A percentile compares a stretch with the other conserved stretches of the same genome.
Conservation (phyloP, 2,329 filamentous ascomycete genomes). For the Claviceps sorghi region DNA sequence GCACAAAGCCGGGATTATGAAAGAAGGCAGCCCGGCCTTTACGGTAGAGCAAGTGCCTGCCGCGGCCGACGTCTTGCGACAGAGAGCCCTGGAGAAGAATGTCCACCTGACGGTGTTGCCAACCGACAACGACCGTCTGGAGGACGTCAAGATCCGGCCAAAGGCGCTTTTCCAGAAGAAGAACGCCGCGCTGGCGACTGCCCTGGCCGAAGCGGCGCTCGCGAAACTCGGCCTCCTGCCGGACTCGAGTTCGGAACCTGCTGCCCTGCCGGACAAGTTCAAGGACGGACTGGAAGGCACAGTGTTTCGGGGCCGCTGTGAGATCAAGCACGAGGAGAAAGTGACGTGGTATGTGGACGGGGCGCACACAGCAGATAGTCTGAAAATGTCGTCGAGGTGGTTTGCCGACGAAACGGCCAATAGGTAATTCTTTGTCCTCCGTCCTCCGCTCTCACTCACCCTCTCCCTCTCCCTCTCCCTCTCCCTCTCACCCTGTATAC, state of each 20-base stretch:
- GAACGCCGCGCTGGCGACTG: conserved; percentile 40
- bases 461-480: not conserved
- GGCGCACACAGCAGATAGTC: conserved; percentile 82
- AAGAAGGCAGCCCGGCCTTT: conserved; percentile 42
- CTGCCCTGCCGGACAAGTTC: conserved; percentile 47
- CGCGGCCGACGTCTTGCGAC: conserved; percentile 29
- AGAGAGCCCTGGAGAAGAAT: conserved; percentile 37
- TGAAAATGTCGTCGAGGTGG: conserved; percentile 69
- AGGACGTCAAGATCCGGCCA: conserved; percentile 32
- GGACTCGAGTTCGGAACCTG: conserved; percentile 4
- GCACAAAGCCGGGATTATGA: conserved; percentile 63
- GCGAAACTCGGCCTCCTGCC: conserved; percentile 26
- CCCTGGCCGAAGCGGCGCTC: conserved; percentile 36
- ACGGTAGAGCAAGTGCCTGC: conserved; percentile 36
- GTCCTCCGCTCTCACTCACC: not conserved
- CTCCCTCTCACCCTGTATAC: not conserved
- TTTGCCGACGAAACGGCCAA: conserved; percentile 44
- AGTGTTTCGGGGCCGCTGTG: conserved; percentile 67
- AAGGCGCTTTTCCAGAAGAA: conserved; percentile 43
- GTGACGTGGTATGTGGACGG: conserved; percentile 84
- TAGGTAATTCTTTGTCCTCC: conserved; percentile 10
- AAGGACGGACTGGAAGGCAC: conserved; percentile 59
- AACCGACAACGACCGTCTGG: conserved; percentile 29
- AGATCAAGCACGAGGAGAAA: conserved; percentile 36
- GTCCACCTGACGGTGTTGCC: conserved; percentile 32